Conservation (phyloP, 208 protist species). For the Polymyxa betae region DNA sequence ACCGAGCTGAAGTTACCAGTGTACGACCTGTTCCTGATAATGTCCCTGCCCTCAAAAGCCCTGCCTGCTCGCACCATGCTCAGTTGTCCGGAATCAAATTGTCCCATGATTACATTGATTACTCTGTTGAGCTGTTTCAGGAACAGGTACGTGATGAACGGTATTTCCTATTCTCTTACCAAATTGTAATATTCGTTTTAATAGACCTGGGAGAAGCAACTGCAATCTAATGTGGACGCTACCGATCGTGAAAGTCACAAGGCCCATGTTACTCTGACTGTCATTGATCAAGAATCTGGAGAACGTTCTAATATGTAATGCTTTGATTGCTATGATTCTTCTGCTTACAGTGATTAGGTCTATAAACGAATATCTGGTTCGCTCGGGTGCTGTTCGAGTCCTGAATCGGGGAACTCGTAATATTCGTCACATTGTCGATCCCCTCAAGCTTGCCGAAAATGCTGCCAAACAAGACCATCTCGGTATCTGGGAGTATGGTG, state of each 20-base stretch:
- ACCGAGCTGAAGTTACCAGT: constrained; percentile 7
- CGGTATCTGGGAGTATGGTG: constrained; percentile 31
- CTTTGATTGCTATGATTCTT: neutral
- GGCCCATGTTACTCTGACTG: neutral
- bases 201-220: neutral
- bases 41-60: neutral
- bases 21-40: constrained; percentile 9
- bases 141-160: neutral
- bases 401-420: neutral
- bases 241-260: constrained; percentile 13
- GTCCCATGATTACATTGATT: neutral
- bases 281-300: neutral
- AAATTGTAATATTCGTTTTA: no score
- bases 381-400: constrained; percentile 17
- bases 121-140: constrained; percentile 24
- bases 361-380: neutral
- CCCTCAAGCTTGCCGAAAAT: neutral
- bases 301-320: neutral
- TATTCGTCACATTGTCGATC: neutral
- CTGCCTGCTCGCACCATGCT: neutral
- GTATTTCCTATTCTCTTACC: no score
- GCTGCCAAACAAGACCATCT: neutral
- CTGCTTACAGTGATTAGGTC: neutral
- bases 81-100: constrained; percentile 8
- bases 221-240: neutral